Percentiles rank a stretch among this genome's conserved stretches.
These are phyloP conservation scores for Onygenales sp. DNA, from an alignment of 2,329 filamentous ascomycete genomes.

Conservation along the genomic window DNA sequence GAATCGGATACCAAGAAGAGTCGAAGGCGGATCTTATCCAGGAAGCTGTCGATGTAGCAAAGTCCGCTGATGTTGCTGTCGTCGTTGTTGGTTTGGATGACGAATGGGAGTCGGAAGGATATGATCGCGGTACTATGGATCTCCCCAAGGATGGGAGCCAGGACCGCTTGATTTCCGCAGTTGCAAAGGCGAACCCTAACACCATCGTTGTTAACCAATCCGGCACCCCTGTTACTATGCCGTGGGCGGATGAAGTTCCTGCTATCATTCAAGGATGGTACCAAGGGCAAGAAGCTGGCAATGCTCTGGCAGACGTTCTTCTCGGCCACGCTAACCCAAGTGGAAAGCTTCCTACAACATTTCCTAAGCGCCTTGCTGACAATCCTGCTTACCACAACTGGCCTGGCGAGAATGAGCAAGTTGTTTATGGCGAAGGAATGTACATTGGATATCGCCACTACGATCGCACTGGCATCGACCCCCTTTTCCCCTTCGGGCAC, in stretches of 20 bases:
- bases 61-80: conserved; percentile 58
- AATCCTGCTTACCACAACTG: conserved; percentile 61
- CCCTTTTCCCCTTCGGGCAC: conserved; percentile 72
- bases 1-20: conserved; percentile 45
- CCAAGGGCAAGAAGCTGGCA: conserved; percentile 64
- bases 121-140: conserved; percentile 39
- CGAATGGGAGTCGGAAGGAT: conserved; percentile 63
- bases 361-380: conserved; percentile 51
- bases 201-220: conserved; percentile 61
- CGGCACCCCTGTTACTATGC: conserved; percentile 47
- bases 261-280: conserved; percentile 63
- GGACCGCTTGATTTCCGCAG: conserved; percentile 45
- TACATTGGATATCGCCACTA: conserved; percentile 78
- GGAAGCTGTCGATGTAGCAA: conserved; percentile 54
- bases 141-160: conserved; percentile 31
- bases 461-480: conserved; percentile 55
- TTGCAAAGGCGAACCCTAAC: conserved; percentile 51
- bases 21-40: conserved; percentile 48
- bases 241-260: conserved; percentile 21
- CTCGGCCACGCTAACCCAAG: conserved; percentile 58
- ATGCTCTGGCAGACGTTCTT: conserved; percentile 59
- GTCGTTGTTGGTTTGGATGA: conserved; percentile 60
- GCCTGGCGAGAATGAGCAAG: conserved; percentile 42
- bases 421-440: conserved; percentile 65
- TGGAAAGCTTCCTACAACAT: conserved; percentile 59